Percentiles rank a stretch among this genome's conserved stretches.
Evolutionary conservation across 305 asterid genomes (phyloP).

Genomic region (Fraxinus velutina): DNA sequence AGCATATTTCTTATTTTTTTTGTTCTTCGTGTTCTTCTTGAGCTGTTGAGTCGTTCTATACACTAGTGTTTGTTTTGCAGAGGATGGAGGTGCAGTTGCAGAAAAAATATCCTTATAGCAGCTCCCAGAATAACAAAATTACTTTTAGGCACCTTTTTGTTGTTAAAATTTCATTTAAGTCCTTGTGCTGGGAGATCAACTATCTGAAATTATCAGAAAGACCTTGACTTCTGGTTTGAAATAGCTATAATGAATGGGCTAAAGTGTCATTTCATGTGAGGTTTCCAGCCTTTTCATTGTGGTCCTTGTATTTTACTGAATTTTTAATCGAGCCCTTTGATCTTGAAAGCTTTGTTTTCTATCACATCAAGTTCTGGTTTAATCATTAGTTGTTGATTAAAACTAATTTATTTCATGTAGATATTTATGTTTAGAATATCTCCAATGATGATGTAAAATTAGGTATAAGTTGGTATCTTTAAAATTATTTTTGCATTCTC

Average conservation of each 20-base stretch:
- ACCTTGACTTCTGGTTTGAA: neutral
- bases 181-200: constrained; percentile 6
- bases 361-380: neutral
- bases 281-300: constrained; percentile 11
- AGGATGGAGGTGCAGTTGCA: constrained; percentile 33
- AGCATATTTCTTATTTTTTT: neutral
- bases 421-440: too few relatives aligned
- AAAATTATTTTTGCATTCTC: too few relatives aligned
- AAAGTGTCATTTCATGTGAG: constrained; percentile 23
- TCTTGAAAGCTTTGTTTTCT: constrained; percentile 5
- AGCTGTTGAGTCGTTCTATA: neutral
- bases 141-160: constrained; percentile 21
- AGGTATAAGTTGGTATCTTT: too few relatives aligned
- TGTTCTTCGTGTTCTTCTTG: neutral
- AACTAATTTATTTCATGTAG: neutral
- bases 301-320: constrained; percentile 25
- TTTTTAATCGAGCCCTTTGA: constrained; percentile 19
- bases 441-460: too few relatives aligned
- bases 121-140: constrained; percentile 20
- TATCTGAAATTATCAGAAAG: neutral
- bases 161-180: constrained; percentile 19
- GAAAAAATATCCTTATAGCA: constrained; percentile 22
- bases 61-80: neutral
- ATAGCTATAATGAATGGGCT: constrained; percentile 1
- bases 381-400: neutral